Evolutionary conservation across 495 filamentous ascomycete genomes (phyloP).

Genomic region (Podospora comata): DNA sequence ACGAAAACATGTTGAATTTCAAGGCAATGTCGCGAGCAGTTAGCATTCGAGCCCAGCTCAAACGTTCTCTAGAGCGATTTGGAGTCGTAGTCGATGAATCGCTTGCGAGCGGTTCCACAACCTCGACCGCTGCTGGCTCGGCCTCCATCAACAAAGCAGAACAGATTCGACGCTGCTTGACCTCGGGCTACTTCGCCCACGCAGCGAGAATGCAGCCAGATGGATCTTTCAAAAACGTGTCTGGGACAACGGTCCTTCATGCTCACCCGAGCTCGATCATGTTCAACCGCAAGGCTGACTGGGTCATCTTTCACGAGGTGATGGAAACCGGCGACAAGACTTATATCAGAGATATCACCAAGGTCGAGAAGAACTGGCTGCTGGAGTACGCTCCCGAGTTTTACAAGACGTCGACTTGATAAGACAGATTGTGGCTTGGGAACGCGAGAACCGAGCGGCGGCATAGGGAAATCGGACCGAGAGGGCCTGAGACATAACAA

Average conservation of each 20-base stretch:
- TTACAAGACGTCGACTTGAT: conserved; percentile 55
- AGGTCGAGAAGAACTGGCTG: conserved; percentile 88
- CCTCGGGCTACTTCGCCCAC: conserved; percentile 90
- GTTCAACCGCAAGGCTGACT: conserved; percentile 97
- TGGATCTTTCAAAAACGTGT: conserved; percentile 81
- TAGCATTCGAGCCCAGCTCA: conserved; percentile 81
- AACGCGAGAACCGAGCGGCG: not conserved
- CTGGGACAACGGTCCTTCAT: conserved; percentile 68
- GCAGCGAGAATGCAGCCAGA: conserved; percentile 95
- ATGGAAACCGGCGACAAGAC: conserved; percentile 88
- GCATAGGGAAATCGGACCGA: conserved; percentile 9
- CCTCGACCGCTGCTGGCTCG: conserved; percentile 26
- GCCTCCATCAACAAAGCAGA: conserved; percentile 53
- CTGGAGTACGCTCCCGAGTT: conserved; percentile 84
- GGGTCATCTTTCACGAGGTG: conserved; percentile 96
- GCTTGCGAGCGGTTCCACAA: conserved; percentile 16
- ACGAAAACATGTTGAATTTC: conserved; percentile 81
- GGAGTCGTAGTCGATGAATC: conserved; percentile 67
- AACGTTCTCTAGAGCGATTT: conserved; percentile 82
- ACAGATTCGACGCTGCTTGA: conserved; percentile 80
- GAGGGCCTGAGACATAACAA: not conserved
- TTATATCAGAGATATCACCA: conserved; percentile 87
- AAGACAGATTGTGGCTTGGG: not conserved
- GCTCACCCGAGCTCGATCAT: conserved; percentile 91
- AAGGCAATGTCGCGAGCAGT: conserved; percentile 78